phyloP scores from a whole-genome alignment of 2,329 filamentous ascomycete species.

The Arthrobotrys entomopaga region DNA sequence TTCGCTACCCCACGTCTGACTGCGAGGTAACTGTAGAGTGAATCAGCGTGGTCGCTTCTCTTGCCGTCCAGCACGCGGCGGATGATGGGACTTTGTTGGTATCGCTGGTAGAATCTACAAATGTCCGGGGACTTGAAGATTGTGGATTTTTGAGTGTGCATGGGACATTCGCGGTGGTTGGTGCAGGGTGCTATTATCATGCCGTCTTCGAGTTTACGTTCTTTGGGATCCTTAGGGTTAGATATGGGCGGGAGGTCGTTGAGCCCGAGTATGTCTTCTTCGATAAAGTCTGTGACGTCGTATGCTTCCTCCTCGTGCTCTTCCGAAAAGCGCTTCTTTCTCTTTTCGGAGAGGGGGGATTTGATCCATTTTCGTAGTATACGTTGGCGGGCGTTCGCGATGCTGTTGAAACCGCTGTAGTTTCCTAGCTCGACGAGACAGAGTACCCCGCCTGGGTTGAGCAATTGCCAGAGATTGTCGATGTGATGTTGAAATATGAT shows the following conservation, averaged over 20 bases:
- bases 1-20: constrained; percentile 78
- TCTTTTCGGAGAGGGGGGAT: constrained; percentile 65
- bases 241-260: constrained; percentile 46
- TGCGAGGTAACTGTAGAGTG: constrained; percentile 85
- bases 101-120: constrained; percentile 90
- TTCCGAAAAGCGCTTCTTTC: constrained; percentile 56
- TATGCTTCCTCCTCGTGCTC: constrained; percentile 54
- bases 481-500: constrained; percentile 83
- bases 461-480: constrained; percentile 87
- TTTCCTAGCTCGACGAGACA: constrained; percentile 91
- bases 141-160: constrained; percentile 77
- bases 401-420: constrained; percentile 88
- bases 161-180: constrained; percentile 86
- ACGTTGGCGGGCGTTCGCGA: constrained; percentile 83
- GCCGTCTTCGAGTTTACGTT: constrained; percentile 61
- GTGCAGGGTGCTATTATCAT: constrained; percentile 82
- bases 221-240: constrained; percentile 61
- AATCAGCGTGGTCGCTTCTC: constrained; percentile 66
- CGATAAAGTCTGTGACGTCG: constrained; percentile 62
- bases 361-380: constrained; percentile 80
- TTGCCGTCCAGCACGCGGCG: constrained; percentile 72
- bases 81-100: constrained; percentile 82
- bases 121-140: constrained; percentile 84
- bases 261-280: constrained; percentile 57
- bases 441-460: constrained; percentile 86